Base-by-base conservation (phyloP, 78 protist species). In the Chrysochromulina tobinii region DNA sequence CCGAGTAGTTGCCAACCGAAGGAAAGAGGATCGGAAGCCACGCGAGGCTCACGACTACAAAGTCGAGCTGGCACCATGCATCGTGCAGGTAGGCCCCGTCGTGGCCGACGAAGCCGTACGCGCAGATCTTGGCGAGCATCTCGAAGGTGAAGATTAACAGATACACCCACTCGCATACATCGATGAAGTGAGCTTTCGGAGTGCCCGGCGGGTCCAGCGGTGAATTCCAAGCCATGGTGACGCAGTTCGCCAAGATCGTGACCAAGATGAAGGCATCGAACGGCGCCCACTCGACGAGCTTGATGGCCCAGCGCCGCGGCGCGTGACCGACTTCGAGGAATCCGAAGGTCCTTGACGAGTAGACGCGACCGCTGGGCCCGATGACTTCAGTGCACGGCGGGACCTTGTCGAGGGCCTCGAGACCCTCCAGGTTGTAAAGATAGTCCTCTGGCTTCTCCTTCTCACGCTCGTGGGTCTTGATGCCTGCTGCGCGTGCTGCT, bases 251-350 rank as follows among this genome's bases (percentile, higher is more conserved):
- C 17, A 83, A 51, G 90, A 93, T 89, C 73, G 25, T 2, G 53
- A 89, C 48, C 53, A 93, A 3, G 61, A 93, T 66, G 15, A 53
- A 1, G 25, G 15, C 53, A n/a, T 92, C 94, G 61, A 92, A 92
- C 59, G 61, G 20, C 73, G 73, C 48, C 73, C 38, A 23, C 73
- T 67, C 73, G 73, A 67, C 6, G 48, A 67, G 73, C 25, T 3
- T 18, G 23, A 14, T 3, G 25, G 23, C n/a, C 23, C 69, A 3
- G n/a, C 23, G 14, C n/a, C 69, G 69, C 25, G 14, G 69, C 69
- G 69, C n/a, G 64, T 59, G 21, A 11, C 21, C 11, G 64, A 11
- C 21, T 6, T 11, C 21, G 21, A 59, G 64, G 64, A 6, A 59
- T 11, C 64, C 64, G 64, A 59, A 59, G 64, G 64, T 11, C 21